Evolutionary conservation across 805 yeast species (phyloP), one percentile per base, ranked within the genome.

Genomic region (Candida germanica): DNA sequence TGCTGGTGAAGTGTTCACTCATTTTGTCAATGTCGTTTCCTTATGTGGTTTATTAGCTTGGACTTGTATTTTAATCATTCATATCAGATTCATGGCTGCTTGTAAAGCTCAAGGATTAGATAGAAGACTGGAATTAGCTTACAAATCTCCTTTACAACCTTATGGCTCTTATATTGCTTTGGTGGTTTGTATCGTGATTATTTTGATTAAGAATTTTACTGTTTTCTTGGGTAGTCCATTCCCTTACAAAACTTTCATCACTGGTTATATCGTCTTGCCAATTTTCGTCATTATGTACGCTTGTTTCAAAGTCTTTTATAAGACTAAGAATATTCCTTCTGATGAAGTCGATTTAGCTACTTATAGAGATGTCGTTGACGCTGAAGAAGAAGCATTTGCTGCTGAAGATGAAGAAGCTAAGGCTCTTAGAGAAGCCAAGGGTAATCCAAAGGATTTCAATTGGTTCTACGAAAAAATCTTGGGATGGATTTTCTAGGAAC

Each of bases 201-300:
- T 80, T 7, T 49, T 84, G 31, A 75, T 79, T 54, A 84, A 84
- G 61, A 81, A 81, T 48, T 83, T 82, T 56, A 78, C 87, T 1
- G 88, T 77, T 3, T 84, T 84, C 65, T 64, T 84, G 46, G 77
- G 77, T 33, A 61, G 53, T 11, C 46, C 46, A 2, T 80, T 83
- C 55, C 73, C 75, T 44, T 79, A 79, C 61, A 75, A 77, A 58
- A 67, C 68, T 13, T 85, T 85, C 53, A 80, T 84, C 51, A 82
- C 91, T 22, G 88, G 89, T 29, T 83, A 84, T 61, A 80, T 84
- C 50, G 84, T 85, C 20, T 71, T 83, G 31, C 87, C 87, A 23
- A 79, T 82, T 8, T 83, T 71, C 48, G 26, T 79, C 23, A 61
- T 76, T 31, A 64, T 73, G 40, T 72, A 64, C 45, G 48, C 72